Base-by-base conservation (phyloP, 2,329 filamentous ascomycete species). In the Lachnellula subtilissima region DNA sequence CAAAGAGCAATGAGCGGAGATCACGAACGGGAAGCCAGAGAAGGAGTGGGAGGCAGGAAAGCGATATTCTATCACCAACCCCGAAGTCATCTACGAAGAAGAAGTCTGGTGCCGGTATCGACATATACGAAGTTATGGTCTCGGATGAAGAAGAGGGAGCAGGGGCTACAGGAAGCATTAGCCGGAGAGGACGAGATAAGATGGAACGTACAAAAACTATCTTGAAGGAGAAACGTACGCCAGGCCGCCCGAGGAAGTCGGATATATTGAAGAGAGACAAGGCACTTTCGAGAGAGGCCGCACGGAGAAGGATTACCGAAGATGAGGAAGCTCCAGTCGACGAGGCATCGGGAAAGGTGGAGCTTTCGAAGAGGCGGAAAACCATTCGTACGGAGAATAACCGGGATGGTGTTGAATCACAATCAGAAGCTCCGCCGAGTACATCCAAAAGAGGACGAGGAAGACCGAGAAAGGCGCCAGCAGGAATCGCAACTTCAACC, bases 261-360 rank as follows among this genome's bases (percentile, higher is more conserved):
- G 52, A 61, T 23, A 52, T 62, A 12, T 53, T 65, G 45, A 65
- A 58, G 50, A 58, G 56, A 25, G 61, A 55, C 8, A 61, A 64
- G 36, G 53, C 54, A 42, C 47, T 59, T 28, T 57, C 59, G 14
- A 64, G 56, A 14, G 52, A 63, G 50, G 60, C 52, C 11, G 53
- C 52, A 37, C 40, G 62, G 28, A 59, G 61, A 43, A 59, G 54
- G 39, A 43, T 65, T 51, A 53, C 49, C 25, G 49, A 51, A 40
- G 46, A 28, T 17, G 51, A 32, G 17, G 49, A 47, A 22, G 43
- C 35, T 39, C 36, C 28, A 12, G 54, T 46, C 32, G 48, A 50
- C 19, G 40, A 52, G 11, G 52, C 52, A 40, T 15, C 37, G 7
- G 52, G 50, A 14, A 47, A 55, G 9, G 47, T 22, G 15, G 57